Percentiles rank a stretch among this genome's conserved stretches.
These are phyloP conservation scores for Colletotrichum trifolii DNA, from an alignment of 2,329 filamentous ascomycete genomes.

Conservation along the genomic window DNA sequence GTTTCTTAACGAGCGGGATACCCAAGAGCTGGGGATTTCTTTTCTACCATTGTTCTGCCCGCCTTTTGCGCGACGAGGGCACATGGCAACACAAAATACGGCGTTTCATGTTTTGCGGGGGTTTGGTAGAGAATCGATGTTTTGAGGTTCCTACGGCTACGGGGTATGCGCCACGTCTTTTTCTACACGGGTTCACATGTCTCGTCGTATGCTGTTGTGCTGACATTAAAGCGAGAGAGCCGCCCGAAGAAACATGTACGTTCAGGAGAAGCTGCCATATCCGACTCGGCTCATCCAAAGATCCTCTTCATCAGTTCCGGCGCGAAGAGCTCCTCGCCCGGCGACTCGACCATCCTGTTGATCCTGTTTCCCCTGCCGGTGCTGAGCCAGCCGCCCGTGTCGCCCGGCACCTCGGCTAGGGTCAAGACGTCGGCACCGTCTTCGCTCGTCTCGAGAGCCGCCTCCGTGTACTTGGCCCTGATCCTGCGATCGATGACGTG, in stretches of 20 bases:
- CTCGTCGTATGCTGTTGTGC: constrained; percentile 14
- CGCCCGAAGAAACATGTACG: constrained; percentile 30
- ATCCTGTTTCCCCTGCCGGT: constrained; percentile 81
- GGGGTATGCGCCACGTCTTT: constrained; percentile 36
- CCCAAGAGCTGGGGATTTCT: constrained; percentile 25
- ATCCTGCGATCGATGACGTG: constrained; percentile 82
- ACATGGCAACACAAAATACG: constrained; percentile 30
- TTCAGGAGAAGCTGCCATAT: constrained; percentile 17
- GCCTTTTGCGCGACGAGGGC: not conserved
- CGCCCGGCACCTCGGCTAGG: constrained; percentile 70
- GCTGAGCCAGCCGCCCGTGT: constrained; percentile 82
- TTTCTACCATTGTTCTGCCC: too few relatives aligned
- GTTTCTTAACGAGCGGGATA: constrained; percentile 30
- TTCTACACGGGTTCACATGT: constrained; percentile 21
- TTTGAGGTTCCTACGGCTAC: constrained; percentile 33
- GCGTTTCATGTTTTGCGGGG: constrained; percentile 14
- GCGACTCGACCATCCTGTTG: constrained; percentile 76
- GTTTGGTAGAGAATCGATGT: constrained; percentile 6
- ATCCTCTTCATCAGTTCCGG: constrained; percentile 72
- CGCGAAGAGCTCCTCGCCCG: constrained; percentile 75
- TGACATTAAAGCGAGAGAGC: constrained; percentile 44
- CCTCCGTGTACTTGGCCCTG: constrained; percentile 63
- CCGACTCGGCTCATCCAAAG: constrained; percentile 58
- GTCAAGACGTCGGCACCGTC: constrained; percentile 50
- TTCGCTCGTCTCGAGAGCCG: constrained; percentile 44